Evolutionary conservation across 73 alveolate genomes (phyloP), one percentile per base, ranked within the genome.

Genomic region (Blepharisma japonicum): DNA sequence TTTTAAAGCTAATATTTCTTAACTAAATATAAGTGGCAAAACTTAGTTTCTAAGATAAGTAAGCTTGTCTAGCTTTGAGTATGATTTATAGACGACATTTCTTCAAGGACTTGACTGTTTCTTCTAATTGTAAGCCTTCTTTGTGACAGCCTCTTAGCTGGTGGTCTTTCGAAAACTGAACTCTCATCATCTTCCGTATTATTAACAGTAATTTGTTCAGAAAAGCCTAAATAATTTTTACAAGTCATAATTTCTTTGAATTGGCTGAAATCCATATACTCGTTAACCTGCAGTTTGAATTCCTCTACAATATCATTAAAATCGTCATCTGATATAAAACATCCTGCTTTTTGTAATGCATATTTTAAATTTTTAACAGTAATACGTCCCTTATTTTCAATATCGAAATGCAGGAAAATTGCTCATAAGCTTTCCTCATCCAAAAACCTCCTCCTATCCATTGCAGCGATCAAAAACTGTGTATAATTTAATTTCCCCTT

Each of bases 381-480:
- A 18, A 61, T 61, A 14, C 23, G 14, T 14, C 74, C 74, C 23
- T 20, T 14, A n/a, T 25, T 25, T 61, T 61, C 23, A 8, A 18
- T 61, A 61, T 61, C 74, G 48, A 83, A 83, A 14, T 7, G 27
- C 38, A 45, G 78, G 72, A 83, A 83, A 8, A 70, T 54, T 6
- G 46, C 76, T 9, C 49, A 56, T 38, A 83, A 9, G 38, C 42
- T 76, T n/a, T 82, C 71, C 18, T 83, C 86, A 23, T 68, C 78
- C 23, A 77, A 7, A 7, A 67, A 9, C n/a, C 55, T 51, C 55
- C 48, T 78, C 6, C 39, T 77, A 21, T 80, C 25, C 6, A 83
- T 7, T 20, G 86, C 48, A 6, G 90, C 90, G 38, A 83, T 86
- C 6, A 83, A n/a, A 48, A 83, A 83, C 25, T 83, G 86, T 8